Evolutionary conservation across 768 basidiomycete genomes (phyloP).

Genomic region (Infundibulicybe gibba): DNA sequence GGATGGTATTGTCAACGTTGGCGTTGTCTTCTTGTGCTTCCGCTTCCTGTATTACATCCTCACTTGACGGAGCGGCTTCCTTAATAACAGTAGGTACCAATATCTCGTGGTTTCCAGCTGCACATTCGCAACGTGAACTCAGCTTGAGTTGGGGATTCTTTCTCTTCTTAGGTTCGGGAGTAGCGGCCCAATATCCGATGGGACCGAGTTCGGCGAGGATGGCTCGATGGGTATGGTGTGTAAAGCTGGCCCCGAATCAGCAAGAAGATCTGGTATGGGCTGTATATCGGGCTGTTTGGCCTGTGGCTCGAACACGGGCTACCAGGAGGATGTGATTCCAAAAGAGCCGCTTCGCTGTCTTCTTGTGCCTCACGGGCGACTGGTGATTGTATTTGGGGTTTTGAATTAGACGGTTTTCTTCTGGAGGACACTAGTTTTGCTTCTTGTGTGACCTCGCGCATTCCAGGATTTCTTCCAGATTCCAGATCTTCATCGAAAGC

Average conservation of each 20-base stretch:
- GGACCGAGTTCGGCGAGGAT: conserved; percentile 12
- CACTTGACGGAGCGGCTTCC: conserved; percentile 7
- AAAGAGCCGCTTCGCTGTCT: background rate
- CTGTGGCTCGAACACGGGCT: background rate
- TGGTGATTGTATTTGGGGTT: background rate
- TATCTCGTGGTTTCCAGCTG: too few relatives aligned
- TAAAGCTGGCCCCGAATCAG: conserved; percentile 34
- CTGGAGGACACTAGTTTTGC: conserved; percentile 14
- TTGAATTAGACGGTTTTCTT: conserved; percentile 8
- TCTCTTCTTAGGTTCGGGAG: background rate
- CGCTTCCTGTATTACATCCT: conserved; percentile 9
- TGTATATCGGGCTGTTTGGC: background rate
- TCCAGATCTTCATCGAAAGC: conserved; percentile 47
- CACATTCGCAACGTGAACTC: too few relatives aligned
- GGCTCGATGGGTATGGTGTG: conserved; percentile 34
- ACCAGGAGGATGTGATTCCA: background rate
- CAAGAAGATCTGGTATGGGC: conserved; percentile 45
- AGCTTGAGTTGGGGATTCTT: too few relatives aligned
- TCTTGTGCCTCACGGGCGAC: background rate
- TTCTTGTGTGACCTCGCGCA: conserved; percentile 29
- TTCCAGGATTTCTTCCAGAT: conserved; percentile 36
- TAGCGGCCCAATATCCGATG: background rate
- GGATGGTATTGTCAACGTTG: conserved; percentile 35
- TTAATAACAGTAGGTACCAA: background rate
- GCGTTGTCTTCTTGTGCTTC: conserved; percentile 18